phyloP scores from a whole-genome alignment of 23 red algal genomes.

The Gracilaria caudata region DNA sequence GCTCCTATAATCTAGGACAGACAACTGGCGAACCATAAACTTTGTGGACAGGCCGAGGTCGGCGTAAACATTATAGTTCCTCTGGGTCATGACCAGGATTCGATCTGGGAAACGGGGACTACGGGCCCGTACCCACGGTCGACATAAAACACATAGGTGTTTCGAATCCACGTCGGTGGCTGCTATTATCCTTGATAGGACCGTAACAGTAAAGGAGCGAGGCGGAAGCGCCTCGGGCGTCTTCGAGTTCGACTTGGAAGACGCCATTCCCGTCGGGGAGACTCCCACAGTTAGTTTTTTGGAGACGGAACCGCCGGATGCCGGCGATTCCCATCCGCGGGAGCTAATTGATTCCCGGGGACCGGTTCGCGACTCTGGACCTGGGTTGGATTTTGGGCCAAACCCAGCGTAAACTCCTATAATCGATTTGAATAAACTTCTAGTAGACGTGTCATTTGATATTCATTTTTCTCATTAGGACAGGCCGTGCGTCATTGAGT shows the following conservation, averaged over 20 bases:
- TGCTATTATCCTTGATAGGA: background rate
- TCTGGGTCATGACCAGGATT: conserved; percentile 16
- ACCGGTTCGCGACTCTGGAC: no score
- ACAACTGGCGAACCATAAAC: background rate
- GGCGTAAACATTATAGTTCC: conserved; percentile 2
- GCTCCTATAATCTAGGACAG: conserved; percentile 13
- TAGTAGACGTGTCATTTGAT: no score
- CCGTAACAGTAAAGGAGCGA: background rate
- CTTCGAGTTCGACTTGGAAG: background rate
- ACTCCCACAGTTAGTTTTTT: conserved; percentile 2
- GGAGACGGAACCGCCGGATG: background rate
- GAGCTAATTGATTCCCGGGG: background rate
- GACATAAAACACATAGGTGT: background rate
- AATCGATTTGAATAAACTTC: no score
- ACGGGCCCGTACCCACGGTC: conserved; percentile 2
- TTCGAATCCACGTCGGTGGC: conserved; percentile 17
- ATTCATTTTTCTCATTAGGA: no score
- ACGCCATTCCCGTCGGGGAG: background rate
- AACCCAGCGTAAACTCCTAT: no score
- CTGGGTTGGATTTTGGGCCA: no score
- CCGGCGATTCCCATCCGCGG: background rate
- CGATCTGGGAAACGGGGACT: background rate
- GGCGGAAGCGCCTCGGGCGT: background rate
- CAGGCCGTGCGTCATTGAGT: no score
- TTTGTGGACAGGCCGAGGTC: background rate